Conservation (phyloP, 768 basidiomycete species). For the Kwoniella dendrophila region DNA sequence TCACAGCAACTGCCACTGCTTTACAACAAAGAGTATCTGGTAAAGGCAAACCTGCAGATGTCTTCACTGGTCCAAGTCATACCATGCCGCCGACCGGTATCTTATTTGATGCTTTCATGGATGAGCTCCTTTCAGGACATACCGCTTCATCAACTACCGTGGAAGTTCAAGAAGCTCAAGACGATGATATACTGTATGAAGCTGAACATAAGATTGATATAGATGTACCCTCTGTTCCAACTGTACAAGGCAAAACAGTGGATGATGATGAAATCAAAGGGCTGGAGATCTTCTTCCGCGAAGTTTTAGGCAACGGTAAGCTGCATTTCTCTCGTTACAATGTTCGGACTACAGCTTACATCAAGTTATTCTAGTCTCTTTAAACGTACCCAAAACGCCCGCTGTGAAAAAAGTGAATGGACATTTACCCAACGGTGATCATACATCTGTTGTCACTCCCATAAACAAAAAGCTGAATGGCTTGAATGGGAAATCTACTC, state of each 20-base stretch:
- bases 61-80: slow-evolving; percentile 73
- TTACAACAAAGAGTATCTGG: slow-evolving; percentile 35
- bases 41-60: slow-evolving; percentile 58
- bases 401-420: slow-evolving; percentile 16
- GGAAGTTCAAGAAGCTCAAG: slow-evolving; percentile 6
- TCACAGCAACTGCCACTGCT: slow-evolving; percentile 52
- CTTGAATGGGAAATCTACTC: background rate
- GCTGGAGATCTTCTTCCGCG: slow-evolving; percentile 69
- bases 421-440: slow-evolving; percentile 16
- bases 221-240: background rate
- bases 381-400: background rate
- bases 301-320: slow-evolving; percentile 26
- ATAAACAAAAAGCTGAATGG: slow-evolving; percentile 5
- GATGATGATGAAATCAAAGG: slow-evolving; percentile 64
- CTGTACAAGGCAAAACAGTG: slow-evolving; percentile 56
- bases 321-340: background rate
- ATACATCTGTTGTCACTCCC: background rate
- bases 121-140: slow-evolving; percentile 56
- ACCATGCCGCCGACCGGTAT: slow-evolving; percentile 72
- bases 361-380: background rate
- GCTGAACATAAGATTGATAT: slow-evolving; percentile 13
- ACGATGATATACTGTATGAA: slow-evolving; percentile 40
- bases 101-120: slow-evolving; percentile 69
- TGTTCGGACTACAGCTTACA: background rate
- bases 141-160: background rate